Base-by-base conservation (phyloP, 2,329 filamentous ascomycete genomes). In the Trichoderma guizhouense region DNA sequence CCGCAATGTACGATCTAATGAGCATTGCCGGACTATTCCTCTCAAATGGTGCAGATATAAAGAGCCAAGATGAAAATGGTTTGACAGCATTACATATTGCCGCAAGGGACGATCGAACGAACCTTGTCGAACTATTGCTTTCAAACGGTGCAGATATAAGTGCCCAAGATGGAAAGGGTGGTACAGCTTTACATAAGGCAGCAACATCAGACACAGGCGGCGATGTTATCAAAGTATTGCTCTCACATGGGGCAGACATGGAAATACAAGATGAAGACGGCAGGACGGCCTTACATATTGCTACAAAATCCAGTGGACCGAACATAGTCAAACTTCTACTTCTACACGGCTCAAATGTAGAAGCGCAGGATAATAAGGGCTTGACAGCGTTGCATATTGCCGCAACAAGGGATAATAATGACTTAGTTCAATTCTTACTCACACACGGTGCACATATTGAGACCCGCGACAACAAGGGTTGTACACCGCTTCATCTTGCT, bases 71-170 rank as follows among this genome's bases (percentile, higher is more conserved):
- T 55, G 1, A 43, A 15, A 8, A 3, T 2, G 36, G 15, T 18
- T 43, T 1, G 7, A 47, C 39, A n/a, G 6, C 39, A 3, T 15
- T 47, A 18, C 6, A 9, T 9, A 47, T n/a, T 18, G 18, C 39
- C 7, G 39, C 39, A 5, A 47, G 1, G 15, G 1, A 2, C 1
- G 7, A 18, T 18, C 7, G 1, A n/a, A n/a, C 18, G 2, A n/a
- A 1, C 8, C 1, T 47, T 5, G 14, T 21, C 18, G 7, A 47
- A 47, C 1, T n/a, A 7, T 47, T 47, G 39, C 18, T n/a, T 5
- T 18, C 15, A n/a, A 18, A 47, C n/a, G 39, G 39, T 8, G 15
- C 39, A 47, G 39, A 47, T 12, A 14, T 14, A 11, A 12, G 15
- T 5, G 26, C 11, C 4, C 8, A 5, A 21, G 21, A 53, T 53